Evolutionary conservation across 192 early-diverging fungal genomes (phyloP).

Genomic region (Linnemannia zychae): DNA sequence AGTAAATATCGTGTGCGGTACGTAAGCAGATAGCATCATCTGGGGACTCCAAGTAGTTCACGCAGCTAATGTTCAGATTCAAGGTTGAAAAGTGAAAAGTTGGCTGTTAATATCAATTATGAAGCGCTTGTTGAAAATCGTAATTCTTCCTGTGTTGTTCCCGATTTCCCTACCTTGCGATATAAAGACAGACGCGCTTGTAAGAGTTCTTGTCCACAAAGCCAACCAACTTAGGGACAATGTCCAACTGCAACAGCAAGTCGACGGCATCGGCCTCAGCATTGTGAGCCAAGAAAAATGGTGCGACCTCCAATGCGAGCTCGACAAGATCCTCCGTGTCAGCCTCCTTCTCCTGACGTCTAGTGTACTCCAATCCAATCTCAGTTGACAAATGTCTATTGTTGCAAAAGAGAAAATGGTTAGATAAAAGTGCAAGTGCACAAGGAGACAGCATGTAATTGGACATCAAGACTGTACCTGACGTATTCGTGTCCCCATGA

Average conservation of each 20-base stretch:
- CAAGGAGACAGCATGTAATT: not conserved
- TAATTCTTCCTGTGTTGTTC: not conserved
- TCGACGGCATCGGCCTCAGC: constrained; percentile 99
- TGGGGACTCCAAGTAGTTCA: constrained; percentile 91
- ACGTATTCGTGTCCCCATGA: constrained; percentile 99
- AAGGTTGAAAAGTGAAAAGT: not conserved
- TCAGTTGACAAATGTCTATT: constrained; percentile 89
- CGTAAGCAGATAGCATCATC: constrained; percentile 87
- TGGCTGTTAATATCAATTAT: not conserved
- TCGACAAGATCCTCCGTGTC: constrained; percentile 75
- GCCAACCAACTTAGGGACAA: constrained; percentile 79
- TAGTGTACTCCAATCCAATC: constrained; percentile 87
- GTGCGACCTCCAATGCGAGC: constrained; percentile 88
- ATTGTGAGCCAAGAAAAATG: constrained; percentile 97
- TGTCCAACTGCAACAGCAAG: constrained; percentile 91
- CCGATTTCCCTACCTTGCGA: constrained; percentile 75
- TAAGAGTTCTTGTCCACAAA: constrained; percentile 96
- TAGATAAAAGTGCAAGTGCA: not conserved
- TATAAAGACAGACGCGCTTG: constrained; percentile 95
- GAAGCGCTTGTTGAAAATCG: not conserved
- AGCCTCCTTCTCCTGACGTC: constrained; percentile 72
- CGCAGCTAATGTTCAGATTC: constrained; percentile 76
- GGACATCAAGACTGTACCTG: constrained; percentile 59
- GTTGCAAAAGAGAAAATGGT: not conserved
- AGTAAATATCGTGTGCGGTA: constrained; percentile 93